Evolutionary conservation across 106 monocot genomes (phyloP), one percentile per base, ranked within the genome.

Genomic region (Ottelia alismoides): DNA sequence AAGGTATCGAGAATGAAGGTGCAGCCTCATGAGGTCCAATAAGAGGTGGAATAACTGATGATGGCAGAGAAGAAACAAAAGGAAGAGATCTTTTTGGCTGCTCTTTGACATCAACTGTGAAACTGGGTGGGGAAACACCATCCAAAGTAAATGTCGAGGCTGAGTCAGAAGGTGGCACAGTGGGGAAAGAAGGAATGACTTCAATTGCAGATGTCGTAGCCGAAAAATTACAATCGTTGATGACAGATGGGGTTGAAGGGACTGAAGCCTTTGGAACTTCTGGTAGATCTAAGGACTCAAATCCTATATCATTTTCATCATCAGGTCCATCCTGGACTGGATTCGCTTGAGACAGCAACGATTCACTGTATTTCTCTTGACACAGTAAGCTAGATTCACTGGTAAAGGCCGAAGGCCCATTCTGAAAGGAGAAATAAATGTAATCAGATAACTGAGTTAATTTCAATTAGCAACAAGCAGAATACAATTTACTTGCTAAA

Each of bases 231-330:
- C n/a, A n/a, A n/a, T n/a, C n/a, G n/a, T n/a, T n/a, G n/a, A n/a
- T n/a, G n/a, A n/a, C n/a, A n/a, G n/a, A n/a, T n/a, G n/a, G n/a
- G n/a, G n/a, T n/a, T n/a, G n/a, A n/a, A n/a, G n/a, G n/a, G 29
- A 78, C 56, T 28, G 80, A 58, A 51, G 51, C 62, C 76, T 75
- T 99, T 31, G 98, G 98, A 54, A 90, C 98, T 71, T 86, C 80
- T 19, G 98, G 86, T 28, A 90, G 75, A 58, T 98, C 75, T 28
- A 85, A 70, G 14, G 52, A 71, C 65, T 82, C 74, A 28, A 74
- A 50, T 46, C 28, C 80, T 31, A 49, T 25, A 72, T 92, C 76
- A 10, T 49, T 47, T 32, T 72, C 67, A 28, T 46, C 30, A 47
- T 85, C 70, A 28, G 54, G 47, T 49, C 79, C 83, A 40, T 75